Evolutionary conservation across 306 rosid species (phyloP).

Genomic region (Senna tora): DNA sequence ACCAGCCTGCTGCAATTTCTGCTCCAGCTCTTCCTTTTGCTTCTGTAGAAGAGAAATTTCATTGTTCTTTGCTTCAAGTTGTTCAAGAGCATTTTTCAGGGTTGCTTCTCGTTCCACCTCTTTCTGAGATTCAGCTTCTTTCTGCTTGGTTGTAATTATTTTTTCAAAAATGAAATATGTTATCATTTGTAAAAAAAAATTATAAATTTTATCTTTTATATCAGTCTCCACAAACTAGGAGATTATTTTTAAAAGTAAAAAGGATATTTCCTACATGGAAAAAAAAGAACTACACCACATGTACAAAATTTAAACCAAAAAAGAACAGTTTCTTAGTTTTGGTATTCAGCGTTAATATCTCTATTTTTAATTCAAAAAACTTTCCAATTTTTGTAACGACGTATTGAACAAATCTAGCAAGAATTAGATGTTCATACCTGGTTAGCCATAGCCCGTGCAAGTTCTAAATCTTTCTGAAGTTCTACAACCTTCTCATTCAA

Average conservation of each 20-base stretch:
- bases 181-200: constrained; percentile 9
- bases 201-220: background rate
- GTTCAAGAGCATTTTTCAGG: constrained; percentile 63
- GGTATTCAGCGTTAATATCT: background rate
- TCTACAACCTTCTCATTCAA: constrained; percentile 62
- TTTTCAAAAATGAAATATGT: constrained; percentile 23
- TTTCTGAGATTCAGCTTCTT: constrained; percentile 63
- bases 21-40: constrained; percentile 73
- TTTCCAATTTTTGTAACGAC: background rate
- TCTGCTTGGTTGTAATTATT: constrained; percentile 50
- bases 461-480: constrained; percentile 73
- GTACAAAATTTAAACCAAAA: background rate
- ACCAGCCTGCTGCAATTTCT: constrained; percentile 59
- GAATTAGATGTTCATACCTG: constrained; percentile 54
- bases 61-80: constrained; percentile 71
- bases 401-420: background rate
- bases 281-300: background rate
- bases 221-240: constrained; percentile 15
- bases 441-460: constrained; percentile 53
- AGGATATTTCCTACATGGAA: background rate
- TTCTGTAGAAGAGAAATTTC: constrained; percentile 61
- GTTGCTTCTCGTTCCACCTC: constrained; percentile 60
- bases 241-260: background rate
- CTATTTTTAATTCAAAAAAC: background rate
- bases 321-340: background rate